Base-by-base conservation (phyloP, 106 monocot species). In the Gastrodia elata region DNA sequence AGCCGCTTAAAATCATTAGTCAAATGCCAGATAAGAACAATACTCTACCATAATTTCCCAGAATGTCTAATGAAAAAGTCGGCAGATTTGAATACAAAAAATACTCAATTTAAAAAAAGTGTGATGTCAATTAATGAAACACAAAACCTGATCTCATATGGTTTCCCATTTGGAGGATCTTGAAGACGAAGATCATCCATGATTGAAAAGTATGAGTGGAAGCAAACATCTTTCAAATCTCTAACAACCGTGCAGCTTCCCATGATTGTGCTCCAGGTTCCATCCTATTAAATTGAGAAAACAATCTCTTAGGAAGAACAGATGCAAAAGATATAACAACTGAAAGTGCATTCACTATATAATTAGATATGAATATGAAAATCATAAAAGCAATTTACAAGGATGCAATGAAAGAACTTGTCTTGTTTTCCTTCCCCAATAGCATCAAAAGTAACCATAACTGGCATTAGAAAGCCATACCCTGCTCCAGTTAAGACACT, bases 181-280 rank as follows among this genome's bases (percentile, higher is more conserved):
- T 88, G 83, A 78, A 82, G 85, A 43, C 78, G 84, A 71, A 88
- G 32, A 32, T 98, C 93, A 36, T 91, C 80, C 88, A 98, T 91
- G 71, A 87, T 57, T 22, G 93, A 93, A 71, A 98, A 98, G 79
- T 93, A 98, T 6, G 98, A 93, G 68, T 98, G 82, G 64, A 85
- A 91, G 59, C 84, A 91, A 26, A 91, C 58, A 76, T 98, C 93
- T 64, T 91, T 83, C 33, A 98, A 55, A 61, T 98, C 98, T 76
- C 93, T 88, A 39, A 93, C 88, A 18, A 88, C 80, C n/a, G 93
- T 98, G 69, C 79, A 87, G 28, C 82, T 83, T 77, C 91, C 87
- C 74, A 83, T 80, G 24, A 98, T 68, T 59, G 91, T 98, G 49
- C 77, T 88, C 88, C 93, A 98, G 69, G 91, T 98, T 76, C 97